These are phyloP conservation scores for Paraphaeosphaeria sporulosa DNA, from an alignment of 2,329 filamentous ascomycete species.

Conservation along the genomic window DNA sequence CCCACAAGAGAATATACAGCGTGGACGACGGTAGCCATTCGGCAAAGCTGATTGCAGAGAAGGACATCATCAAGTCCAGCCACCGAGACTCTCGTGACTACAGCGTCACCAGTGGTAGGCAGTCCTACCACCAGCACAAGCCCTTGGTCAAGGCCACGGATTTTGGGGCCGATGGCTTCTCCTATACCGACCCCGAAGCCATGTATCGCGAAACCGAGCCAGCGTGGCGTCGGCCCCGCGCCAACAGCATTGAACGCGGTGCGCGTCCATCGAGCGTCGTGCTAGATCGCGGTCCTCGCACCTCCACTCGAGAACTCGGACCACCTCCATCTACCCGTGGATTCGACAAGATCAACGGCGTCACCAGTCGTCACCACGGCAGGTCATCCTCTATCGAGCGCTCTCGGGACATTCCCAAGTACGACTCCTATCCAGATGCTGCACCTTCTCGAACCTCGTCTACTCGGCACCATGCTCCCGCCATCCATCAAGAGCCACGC, in stretches of 20 bases:
- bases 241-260: conserved; percentile 56
- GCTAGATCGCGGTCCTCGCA: conserved; percentile 47
- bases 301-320: conserved; percentile 45
- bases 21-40: conserved; percentile 54
- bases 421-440: conserved; percentile 51
- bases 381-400: conserved; percentile 44
- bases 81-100: conserved; percentile 37
- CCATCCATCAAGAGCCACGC: conserved; percentile 59
- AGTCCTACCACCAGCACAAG: conserved; percentile 41
- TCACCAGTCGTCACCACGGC: conserved; percentile 30
- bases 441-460: conserved; percentile 41
- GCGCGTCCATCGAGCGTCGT: conserved; percentile 56
- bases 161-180: conserved; percentile 53
- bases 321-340: conserved; percentile 75
- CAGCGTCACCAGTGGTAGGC: conserved; percentile 40
- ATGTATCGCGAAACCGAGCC: conserved; percentile 62
- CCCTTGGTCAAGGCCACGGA: conserved; percentile 41
- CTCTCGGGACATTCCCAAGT: conserved; percentile 40
- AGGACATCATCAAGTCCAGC: conserved; percentile 46
- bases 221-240: conserved; percentile 53
- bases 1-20: conserved; percentile 59
- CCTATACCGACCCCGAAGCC: conserved; percentile 58
- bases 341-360: conserved; percentile 69
- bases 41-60: conserved; percentile 47
- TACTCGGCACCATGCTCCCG: conserved; percentile 52